These are phyloP conservation scores for Agaricus sinodeliciosus DNA, from an alignment of 768 basidiomycete species.

Conservation along the genomic window DNA sequence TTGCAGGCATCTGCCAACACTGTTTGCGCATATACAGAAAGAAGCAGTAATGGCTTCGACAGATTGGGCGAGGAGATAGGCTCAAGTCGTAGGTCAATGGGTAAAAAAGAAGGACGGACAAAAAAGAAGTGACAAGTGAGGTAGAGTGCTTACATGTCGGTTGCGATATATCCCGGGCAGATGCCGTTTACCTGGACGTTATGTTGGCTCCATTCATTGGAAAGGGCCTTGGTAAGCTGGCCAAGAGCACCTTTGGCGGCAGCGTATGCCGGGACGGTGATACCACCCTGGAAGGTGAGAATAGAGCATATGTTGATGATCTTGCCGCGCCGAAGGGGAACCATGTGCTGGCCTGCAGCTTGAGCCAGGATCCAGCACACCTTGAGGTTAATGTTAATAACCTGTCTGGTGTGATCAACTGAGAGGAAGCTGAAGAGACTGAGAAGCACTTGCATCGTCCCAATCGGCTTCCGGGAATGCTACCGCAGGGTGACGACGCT, in stretches of 20 bases:
- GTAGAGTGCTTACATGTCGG: constrained; percentile 63
- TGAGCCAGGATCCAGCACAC: constrained; percentile 80
- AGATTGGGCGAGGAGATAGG: too few species aligned
- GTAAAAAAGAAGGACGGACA: constrained; percentile 3
- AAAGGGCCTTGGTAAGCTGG: constrained; percentile 81
- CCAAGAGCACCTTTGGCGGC: constrained; percentile 87
- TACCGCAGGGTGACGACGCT: constrained; percentile 50
- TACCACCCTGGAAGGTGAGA: constrained; percentile 57
- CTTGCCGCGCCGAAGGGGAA: constrained; percentile 56
- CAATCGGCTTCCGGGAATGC: constrained; percentile 61
- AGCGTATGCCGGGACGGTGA: constrained; percentile 85
- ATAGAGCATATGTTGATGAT: constrained; percentile 70
- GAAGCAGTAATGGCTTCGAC: too few species aligned
- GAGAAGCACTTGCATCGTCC: constrained; percentile 45
- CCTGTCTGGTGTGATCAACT: constrained; percentile 33
- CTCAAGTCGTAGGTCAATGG: background rate
- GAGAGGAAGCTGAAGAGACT: background rate
- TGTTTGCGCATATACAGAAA: too few species aligned
- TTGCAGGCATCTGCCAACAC: too few species aligned
- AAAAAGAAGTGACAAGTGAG: constrained; percentile 5
- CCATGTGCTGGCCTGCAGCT: constrained; percentile 88
- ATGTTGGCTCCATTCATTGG: constrained; percentile 88
- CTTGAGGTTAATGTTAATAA: constrained; percentile 84
- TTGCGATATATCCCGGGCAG: constrained; percentile 82
- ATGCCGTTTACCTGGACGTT: constrained; percentile 89